phyloP scores from a whole-genome alignment of 495 filamentous ascomycete species.

The Podospora australis region DNA sequence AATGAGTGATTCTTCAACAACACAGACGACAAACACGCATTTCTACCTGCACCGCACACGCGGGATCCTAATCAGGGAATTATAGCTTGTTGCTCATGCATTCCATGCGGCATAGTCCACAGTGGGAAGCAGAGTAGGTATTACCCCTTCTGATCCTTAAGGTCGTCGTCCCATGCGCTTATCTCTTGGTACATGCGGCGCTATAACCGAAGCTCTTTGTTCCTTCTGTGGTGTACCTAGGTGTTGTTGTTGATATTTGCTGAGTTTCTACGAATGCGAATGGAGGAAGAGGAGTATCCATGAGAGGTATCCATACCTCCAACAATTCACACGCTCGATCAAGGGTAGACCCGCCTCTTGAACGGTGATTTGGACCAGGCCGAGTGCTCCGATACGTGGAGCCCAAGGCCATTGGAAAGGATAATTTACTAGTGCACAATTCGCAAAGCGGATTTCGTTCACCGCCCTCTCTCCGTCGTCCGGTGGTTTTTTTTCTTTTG shows the following conservation, averaged over 20 bases:
- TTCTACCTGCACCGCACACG: no score
- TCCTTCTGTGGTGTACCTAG: background rate
- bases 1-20: no score
- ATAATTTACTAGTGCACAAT: no score
- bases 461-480: slow-evolving; percentile 2
- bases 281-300: no score
- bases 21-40: background rate
- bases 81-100: no score
- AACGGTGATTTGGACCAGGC: slow-evolving; percentile 6
- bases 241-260: background rate
- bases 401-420: no score
- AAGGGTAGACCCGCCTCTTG: slow-evolving; percentile 1
- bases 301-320: background rate
- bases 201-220: background rate
- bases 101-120: background rate
- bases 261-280: background rate
- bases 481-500: background rate
- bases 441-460: background rate
- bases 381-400: slow-evolving; percentile 18
- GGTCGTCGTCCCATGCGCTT: slow-evolving; percentile 2
- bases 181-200: slow-evolving; percentile 4
- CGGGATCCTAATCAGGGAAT: background rate
- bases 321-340: background rate
- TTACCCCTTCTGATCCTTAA: no score
- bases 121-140: background rate